phyloP scores from a whole-genome alignment of 805 yeast genomes.

The Yarrowia sp. region DNA sequence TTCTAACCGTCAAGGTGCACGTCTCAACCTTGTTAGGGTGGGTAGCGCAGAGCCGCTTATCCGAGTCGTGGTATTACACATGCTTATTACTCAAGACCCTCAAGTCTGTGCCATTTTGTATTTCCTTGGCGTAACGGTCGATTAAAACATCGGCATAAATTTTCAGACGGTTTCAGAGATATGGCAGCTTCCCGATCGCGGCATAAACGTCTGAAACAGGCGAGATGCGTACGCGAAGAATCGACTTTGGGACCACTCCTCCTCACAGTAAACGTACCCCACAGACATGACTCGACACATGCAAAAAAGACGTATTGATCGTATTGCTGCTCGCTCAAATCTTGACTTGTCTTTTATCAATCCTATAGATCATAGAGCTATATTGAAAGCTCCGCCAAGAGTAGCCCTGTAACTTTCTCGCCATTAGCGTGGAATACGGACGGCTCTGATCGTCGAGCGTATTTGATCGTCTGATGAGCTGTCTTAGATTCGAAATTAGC shows the following conservation, averaged over 20 bases:
- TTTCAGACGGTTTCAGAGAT: background rate
- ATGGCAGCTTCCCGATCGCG: background rate
- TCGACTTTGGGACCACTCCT: background rate
- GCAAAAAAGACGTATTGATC: background rate
- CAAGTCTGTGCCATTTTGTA: too few species aligned
- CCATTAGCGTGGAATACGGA: background rate
- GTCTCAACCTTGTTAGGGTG: constrained; percentile 2
- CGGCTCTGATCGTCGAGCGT: constrained; percentile 1
- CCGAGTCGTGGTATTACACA: background rate
- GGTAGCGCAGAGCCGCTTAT: background rate
- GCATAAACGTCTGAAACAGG: background rate
- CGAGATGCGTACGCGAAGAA: too few species aligned
- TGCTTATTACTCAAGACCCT: background rate
- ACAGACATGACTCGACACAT: background rate
- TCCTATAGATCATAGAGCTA: background rate
- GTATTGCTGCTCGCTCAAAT: too few species aligned
- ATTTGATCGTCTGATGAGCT: background rate
- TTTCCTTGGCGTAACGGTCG: constrained; percentile 1
- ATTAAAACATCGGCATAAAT: background rate
- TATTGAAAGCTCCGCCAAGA: background rate
- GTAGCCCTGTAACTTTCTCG: background rate
- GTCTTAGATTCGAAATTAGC: background rate
- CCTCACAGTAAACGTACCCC: too few species aligned
- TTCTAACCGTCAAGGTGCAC: constrained; percentile 4
- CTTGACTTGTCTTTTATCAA: background rate